phyloP scores from a whole-genome alignment of 306 rosid genomes.

The Castanea crenata region DNA sequence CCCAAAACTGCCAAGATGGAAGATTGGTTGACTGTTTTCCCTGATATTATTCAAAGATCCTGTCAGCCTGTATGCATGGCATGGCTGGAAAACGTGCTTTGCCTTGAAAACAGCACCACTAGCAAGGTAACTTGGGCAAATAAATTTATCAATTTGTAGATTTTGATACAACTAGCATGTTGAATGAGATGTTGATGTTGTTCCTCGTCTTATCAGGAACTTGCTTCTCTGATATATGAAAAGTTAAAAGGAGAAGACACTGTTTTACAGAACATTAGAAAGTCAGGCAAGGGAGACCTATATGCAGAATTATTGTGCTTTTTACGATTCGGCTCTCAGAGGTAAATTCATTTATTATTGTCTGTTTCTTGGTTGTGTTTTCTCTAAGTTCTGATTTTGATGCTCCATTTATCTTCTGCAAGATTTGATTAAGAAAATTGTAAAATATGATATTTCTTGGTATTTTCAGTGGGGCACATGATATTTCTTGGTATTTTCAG shows the following conservation, averaged over 20 bases:
- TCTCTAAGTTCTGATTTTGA: background rate
- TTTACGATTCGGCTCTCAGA: slow-evolving; percentile 67
- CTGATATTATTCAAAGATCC: slow-evolving; percentile 55
- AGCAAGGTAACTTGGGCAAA: slow-evolving; percentile 49
- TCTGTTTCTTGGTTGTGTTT: slow-evolving; percentile 1
- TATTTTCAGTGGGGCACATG: background rate
- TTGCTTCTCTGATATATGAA: slow-evolving; percentile 55
- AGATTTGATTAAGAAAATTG: background rate
- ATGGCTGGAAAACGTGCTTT: slow-evolving; percentile 80
- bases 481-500: background rate
- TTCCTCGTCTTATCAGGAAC: slow-evolving; percentile 41
- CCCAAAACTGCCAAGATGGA: slow-evolving; percentile 36
- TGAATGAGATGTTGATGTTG: slow-evolving; percentile 18
- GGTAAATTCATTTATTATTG: slow-evolving; percentile 45
- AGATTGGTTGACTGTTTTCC: slow-evolving; percentile 50
- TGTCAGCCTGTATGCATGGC: slow-evolving; percentile 54
- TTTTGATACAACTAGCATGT: slow-evolving; percentile 11
- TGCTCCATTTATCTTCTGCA: background rate
- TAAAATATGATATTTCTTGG: background rate
- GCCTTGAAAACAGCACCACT: slow-evolving; percentile 39
- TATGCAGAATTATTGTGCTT: slow-evolving; percentile 80
- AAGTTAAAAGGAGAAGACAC: slow-evolving; percentile 60
- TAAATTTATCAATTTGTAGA: slow-evolving; percentile 5
- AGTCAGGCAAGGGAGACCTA: slow-evolving; percentile 88
- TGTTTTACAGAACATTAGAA: slow-evolving; percentile 60